These are phyloP conservation scores for Sporothrix humicola DNA, from an alignment of 2,329 filamentous ascomycete species.

Conservation along the genomic window DNA sequence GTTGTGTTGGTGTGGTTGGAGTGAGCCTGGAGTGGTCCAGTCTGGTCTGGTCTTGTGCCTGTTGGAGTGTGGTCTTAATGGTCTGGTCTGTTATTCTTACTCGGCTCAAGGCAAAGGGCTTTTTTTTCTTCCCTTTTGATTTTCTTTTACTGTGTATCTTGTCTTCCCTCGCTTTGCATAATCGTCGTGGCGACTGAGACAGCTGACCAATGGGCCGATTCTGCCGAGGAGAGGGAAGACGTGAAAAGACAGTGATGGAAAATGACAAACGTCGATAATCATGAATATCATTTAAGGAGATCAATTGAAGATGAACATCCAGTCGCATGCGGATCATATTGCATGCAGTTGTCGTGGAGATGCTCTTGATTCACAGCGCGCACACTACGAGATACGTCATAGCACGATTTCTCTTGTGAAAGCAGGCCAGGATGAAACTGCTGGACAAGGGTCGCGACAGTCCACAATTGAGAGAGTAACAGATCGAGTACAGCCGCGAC, in stretches of 20 bases:
- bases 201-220: conserved; percentile 26
- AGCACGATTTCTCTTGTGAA: not conserved
- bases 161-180: conserved; percentile 24
- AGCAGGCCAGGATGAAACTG: conserved; percentile 20
- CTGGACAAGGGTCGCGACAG: not conserved
- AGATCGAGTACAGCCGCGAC: not conserved
- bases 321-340: not conserved
- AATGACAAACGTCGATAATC: not conserved
- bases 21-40: not conserved
- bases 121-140: not conserved
- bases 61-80: too few relatives aligned
- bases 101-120: too few relatives aligned
- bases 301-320: not conserved
- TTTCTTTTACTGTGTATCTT: not conserved
- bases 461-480: not conserved
- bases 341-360: not conserved
- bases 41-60: not conserved
- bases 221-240: not conserved
- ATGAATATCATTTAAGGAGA: not conserved
- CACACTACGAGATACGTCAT: conserved; percentile 11
- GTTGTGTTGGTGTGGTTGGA: not conserved
- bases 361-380: not conserved
- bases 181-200: conserved; percentile 34
- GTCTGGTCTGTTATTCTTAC: too few relatives aligned
- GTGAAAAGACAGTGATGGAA: too few relatives aligned